Conservation (phyloP, 805 yeast genomes). For the Suhomyces canberraensis region DNA sequence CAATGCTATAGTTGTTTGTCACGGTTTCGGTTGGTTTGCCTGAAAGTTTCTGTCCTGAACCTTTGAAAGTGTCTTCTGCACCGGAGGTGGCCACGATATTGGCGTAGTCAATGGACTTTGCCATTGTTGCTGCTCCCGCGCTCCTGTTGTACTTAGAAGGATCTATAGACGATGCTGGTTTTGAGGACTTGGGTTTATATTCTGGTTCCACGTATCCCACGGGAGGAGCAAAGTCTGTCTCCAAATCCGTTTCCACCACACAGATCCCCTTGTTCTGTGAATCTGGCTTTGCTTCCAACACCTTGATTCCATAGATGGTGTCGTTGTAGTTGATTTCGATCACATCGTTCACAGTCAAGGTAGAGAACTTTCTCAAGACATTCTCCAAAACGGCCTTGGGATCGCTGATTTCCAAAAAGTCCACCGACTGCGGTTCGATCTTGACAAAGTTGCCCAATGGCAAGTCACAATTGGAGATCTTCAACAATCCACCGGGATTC, state of each 20-base stretch:
- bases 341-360: constrained; percentile 78
- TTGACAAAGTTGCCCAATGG: constrained; percentile 87
- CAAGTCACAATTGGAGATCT: constrained; percentile 71
- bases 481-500: constrained; percentile 77
- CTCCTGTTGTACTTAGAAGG: constrained; percentile 34
- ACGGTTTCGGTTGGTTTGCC: constrained; percentile 44
- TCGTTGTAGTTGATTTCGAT: constrained; percentile 84
- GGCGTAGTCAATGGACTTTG: constrained; percentile 64
- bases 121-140: constrained; percentile 69
- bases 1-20: constrained; percentile 30
- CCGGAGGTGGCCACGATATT: constrained; percentile 47
- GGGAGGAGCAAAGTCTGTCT: constrained; percentile 98
- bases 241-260: constrained; percentile 94
- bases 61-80: constrained; percentile 40
- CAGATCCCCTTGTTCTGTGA: constrained; percentile 66
- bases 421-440: constrained; percentile 92
- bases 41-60: constrained; percentile 69
- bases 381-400: constrained; percentile 96
- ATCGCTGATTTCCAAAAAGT: constrained; percentile 87
- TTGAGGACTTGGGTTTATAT: constrained; percentile 40
- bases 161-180: constrained; percentile 27
- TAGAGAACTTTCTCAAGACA: constrained; percentile 84
- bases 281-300: constrained; percentile 84
- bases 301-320: constrained; percentile 71
- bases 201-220: constrained; percentile 97